A percentile compares a stretch with the other conserved stretches of the same genome.
Evolutionary conservation across 2,329 filamentous ascomycete species (phyloP).

Genomic region (Zasmidium citrigriseum): DNA sequence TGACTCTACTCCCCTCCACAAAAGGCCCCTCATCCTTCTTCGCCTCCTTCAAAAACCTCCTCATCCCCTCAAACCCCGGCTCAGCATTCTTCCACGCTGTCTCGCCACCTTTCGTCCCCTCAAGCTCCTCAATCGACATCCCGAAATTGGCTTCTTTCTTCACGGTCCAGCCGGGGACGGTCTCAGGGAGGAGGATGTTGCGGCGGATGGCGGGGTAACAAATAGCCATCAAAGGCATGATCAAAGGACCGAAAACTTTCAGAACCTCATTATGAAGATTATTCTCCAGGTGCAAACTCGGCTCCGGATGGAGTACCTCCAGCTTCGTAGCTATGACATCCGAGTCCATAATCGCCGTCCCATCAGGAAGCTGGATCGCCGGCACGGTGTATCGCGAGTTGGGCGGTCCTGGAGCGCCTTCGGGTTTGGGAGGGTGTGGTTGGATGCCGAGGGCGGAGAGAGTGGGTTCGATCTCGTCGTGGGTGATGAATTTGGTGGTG

Average conservation of each 20-base stretch:
- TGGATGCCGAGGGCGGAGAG: conserved; percentile 15
- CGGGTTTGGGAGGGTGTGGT: conserved; percentile 6
- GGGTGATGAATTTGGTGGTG: conserved; percentile 17
- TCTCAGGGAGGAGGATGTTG: conserved; percentile 31
- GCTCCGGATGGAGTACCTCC: conserved; percentile 20
- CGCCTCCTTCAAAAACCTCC: conserved; percentile 18
- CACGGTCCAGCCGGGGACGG: conserved; percentile 15
- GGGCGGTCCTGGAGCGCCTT: conserved; percentile 2
- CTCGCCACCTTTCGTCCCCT: conserved; percentile 31
- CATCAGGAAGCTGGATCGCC: conserved; percentile 19
- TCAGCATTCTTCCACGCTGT: conserved; percentile 25
- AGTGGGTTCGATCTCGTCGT: conserved; percentile 16
- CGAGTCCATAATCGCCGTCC: conserved; percentile 21
- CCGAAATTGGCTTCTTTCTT: conserved; percentile 20
- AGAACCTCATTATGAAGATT: conserved; percentile 13
- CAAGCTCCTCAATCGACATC: conserved; percentile 23
- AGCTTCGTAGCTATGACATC: conserved; percentile 21
- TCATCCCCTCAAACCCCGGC: conserved; percentile 18
- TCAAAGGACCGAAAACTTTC: conserved; percentile 10
- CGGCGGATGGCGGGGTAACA: conserved; percentile 22
- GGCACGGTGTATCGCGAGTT: conserved; percentile 20
- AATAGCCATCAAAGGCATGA: conserved; percentile 25
- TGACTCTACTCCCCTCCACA: conserved; percentile 24
- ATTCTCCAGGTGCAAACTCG: conserved; percentile 16
- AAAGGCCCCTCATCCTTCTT: conserved; percentile 29